phyloP scores from a whole-genome alignment of 2,329 filamentous ascomycete species.

The Chlorencoelia australis region DNA sequence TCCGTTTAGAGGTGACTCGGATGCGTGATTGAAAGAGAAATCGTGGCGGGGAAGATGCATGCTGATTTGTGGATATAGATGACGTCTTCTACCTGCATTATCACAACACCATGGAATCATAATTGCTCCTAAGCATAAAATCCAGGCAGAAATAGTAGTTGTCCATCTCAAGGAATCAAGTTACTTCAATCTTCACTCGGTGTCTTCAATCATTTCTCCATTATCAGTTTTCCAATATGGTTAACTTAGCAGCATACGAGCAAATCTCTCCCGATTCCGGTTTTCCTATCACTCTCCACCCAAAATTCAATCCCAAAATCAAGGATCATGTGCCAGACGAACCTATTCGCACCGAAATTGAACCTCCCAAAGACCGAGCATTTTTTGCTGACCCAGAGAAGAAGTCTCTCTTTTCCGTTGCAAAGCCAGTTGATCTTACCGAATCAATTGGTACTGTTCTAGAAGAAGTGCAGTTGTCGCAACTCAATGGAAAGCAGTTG shows the following conservation, averaged over 20 bases:
- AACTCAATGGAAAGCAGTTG: constrained; percentile 17
- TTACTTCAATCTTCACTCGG: too few relatives aligned
- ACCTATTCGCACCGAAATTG: constrained; percentile 11
- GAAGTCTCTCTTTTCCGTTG: constrained; percentile 32
- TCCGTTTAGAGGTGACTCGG: too few relatives aligned
- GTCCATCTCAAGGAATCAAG: too few relatives aligned
- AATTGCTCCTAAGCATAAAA: too few relatives aligned
- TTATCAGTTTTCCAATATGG: too few relatives aligned
- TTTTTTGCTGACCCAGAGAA: constrained; percentile 36
- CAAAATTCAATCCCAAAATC: constrained; percentile 17
- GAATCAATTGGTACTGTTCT: constrained; percentile 31
- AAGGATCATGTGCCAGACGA: constrained; percentile 13
- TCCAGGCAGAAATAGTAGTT: too few relatives aligned
- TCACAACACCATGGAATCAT: too few relatives aligned
- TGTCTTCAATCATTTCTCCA: too few relatives aligned
- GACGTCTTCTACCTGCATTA: too few relatives aligned
- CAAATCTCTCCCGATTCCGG: constrained; percentile 19
- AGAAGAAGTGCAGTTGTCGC: constrained; percentile 17
- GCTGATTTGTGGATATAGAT: too few relatives aligned
- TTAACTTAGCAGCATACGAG: constrained; percentile 19
- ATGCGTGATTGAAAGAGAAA: too few relatives aligned
- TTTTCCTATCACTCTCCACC: constrained; percentile 14
- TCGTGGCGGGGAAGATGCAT: too few relatives aligned
- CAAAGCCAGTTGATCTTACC: constrained; percentile 32
- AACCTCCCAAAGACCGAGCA: constrained; percentile 29